Evolutionary conservation across 2,329 filamentous ascomycete genomes (phyloP), one percentile per base, ranked within the genome.

Genomic region (Plectosphaerella cucumerina): DNA sequence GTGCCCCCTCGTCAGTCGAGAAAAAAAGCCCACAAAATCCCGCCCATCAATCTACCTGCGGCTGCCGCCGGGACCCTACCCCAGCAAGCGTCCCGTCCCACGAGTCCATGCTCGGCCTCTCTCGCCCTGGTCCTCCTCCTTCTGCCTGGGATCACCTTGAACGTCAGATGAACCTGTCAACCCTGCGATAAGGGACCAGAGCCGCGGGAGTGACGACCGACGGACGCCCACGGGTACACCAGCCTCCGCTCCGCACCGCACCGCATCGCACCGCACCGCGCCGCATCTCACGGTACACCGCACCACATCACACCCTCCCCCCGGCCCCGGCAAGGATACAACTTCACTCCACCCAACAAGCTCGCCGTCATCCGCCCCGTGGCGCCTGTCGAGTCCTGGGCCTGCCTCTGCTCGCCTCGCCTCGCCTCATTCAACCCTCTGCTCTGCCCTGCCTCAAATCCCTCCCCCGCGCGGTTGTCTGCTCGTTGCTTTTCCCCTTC

Each of bases 1-100:
- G n/a, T n/a, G n/a, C n/a, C n/a, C 26, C 26, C 9, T 31, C 26
- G 26, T 8, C 12, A 11, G 26, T 31, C 26, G 12, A 45, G 22
- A 23, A 14, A 21, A 26, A 23, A 37, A 47, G 37, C 12, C 45
- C 45, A 47, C 45, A 47, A 37, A 17, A 18, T 41, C 45, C 23
- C 35, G 20, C 37, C 35, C 37, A 34, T 34, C 45, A 47, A 47
- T 47, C 34, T 47, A 47, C 45, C 33, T 47, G 45, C 45, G 45
- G 45, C 45, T 47, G 33, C 34, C 45, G 45, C 33, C 45, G 33
- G 34, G 45, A 34, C 33, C 45, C 17, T 23, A 37, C 45, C 42
- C 42, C 42, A n/a, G 42, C 21, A 23, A 23, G 21, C 42, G 42
- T 26, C 42, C 17, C 42, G 8, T 26, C 21, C 23, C 42, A 44